Evolutionary conservation across 345 rosid genomes (phyloP), one percentile per base, ranked within the genome.

Genomic region (Acer saccharum): DNA sequence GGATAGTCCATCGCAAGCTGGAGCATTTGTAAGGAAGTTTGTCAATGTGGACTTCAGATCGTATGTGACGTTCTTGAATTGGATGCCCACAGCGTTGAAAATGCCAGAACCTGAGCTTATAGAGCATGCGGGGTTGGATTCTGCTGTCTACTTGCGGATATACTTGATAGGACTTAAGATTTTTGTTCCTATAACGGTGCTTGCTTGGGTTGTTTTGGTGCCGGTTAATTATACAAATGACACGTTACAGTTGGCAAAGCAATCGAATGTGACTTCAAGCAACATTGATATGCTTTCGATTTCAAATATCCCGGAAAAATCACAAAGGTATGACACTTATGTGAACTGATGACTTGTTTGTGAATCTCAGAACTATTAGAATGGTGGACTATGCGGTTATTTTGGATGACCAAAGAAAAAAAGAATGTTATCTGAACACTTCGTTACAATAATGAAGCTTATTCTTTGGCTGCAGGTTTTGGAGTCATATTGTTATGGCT

Each of bases 71-170:
- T 96, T 96, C 83, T 86, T 96, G 81, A 84, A 89, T 83, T 96
- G 98, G 99, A 92, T 96, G 94, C 97, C 97, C 2, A 97, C 75
- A 18, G 98, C 99, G 2, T 87, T 96, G 13, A 91, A 85, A 82
- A 96, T 93, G 99, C 98, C 99, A 0, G 99, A 96, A 83, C 90
- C 85, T 68, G 98, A 96, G 82, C 97, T 96, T 73, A 88, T 96
- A 74, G 99, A 96, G 20, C 99, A 96, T 76, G 99, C 99, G 0
- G 99, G 99, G 58, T 84, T 96, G 89, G 98, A 96, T 81, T 96
- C 98, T 57, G 99, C 88, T 29, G 99, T 88, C 39, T 96, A 94
- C 78, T 87, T 96, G 87, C 88, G 98, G 66, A 93, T 96, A 75
- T 96, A 96, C 92, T 84, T 87, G 93, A 73, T 96, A 61, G 99